Percentiles rank a stretch among this genome's conserved stretches.
Evolutionary conservation across 2,329 filamentous ascomycete species (phyloP).

Genomic region (Xylaria sp.): DNA sequence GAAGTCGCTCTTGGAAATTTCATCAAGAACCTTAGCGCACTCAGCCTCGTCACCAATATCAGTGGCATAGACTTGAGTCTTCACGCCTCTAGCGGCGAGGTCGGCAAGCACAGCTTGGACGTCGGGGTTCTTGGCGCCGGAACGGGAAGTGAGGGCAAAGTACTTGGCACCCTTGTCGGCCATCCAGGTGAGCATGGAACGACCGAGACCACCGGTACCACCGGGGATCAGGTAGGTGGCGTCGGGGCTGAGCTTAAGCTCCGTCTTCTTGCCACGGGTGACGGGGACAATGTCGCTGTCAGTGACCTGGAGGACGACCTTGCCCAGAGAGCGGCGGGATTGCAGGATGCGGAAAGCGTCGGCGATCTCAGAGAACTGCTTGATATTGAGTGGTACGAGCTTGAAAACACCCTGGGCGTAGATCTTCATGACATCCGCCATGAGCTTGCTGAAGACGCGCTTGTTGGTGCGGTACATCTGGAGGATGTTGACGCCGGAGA

Average conservation of each 20-base stretch:
- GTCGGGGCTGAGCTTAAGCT: constrained; percentile 43
- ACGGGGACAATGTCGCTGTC: constrained; percentile 44
- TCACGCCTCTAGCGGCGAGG: constrained; percentile 40
- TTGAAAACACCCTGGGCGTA: constrained; percentile 44
- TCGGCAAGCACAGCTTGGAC: constrained; percentile 44
- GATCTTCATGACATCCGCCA: constrained; percentile 43
- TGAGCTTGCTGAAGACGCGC: constrained; percentile 43
- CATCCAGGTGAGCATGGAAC: constrained; percentile 49
- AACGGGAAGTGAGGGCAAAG: constrained; percentile 47
- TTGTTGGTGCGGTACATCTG: constrained; percentile 47
- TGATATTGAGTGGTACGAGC: constrained; percentile 45
- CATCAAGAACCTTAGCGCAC: constrained; percentile 42
- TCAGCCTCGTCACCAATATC: constrained; percentile 43
- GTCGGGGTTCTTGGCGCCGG: constrained; percentile 44
- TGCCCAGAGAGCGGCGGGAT: constrained; percentile 43
- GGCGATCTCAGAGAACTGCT: constrained; percentile 46
- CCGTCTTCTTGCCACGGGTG: constrained; percentile 43
- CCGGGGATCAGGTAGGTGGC: constrained; percentile 51
- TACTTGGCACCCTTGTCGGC: constrained; percentile 50
- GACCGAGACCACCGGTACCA: constrained; percentile 51
- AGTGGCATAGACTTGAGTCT: constrained; percentile 41
- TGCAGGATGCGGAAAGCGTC: constrained; percentile 47
- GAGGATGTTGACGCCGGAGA: constrained; percentile 47
- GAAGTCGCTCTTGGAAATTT: constrained; percentile 44
- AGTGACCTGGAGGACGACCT: constrained; percentile 44